A percentile compares a stretch with the other conserved stretches of the same genome.
Conservation (phyloP, 2,329 filamentous ascomycete species). For the Cytospora chrysosperma region DNA sequence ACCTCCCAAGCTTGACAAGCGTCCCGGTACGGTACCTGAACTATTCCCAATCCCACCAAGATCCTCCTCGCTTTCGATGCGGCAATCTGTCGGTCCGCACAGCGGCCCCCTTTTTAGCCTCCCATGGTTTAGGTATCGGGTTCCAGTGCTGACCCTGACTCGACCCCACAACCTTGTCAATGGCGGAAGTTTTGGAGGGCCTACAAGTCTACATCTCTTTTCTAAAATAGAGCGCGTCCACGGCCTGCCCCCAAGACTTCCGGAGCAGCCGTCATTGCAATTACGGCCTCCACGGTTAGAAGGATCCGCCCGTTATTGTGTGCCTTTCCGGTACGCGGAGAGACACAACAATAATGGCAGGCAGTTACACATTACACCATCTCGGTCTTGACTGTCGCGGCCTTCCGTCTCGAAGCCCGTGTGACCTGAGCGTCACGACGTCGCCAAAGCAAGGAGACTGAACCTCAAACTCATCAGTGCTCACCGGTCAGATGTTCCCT, state of each 20-base stretch:
- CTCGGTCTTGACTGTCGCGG: constrained; percentile 6
- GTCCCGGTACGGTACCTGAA: constrained; percentile 9
- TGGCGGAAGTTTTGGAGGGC: neutral
- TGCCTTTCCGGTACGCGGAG: neutral
- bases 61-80: constrained; percentile 4
- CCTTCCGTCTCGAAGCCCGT: constrained; percentile 6
- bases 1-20: neutral
- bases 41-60: constrained; percentile 8
- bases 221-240: neutral
- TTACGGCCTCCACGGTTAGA: neutral
- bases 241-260: neutral
- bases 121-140: neutral
- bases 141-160: neutral
- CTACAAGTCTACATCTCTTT: too few species aligned
- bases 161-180: neutral
- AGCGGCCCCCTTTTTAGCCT: neutral
- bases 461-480: neutral
- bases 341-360: neutral
- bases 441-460: neutral
- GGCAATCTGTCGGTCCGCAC: constrained; percentile 2
- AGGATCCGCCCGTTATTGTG: neutral
- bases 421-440: neutral
- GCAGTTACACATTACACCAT: neutral
- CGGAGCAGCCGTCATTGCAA: neutral
- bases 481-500: neutral